Evolutionary conservation across 306 rosid species (phyloP).

Genomic region (Luffa aegyptiaca): DNA sequence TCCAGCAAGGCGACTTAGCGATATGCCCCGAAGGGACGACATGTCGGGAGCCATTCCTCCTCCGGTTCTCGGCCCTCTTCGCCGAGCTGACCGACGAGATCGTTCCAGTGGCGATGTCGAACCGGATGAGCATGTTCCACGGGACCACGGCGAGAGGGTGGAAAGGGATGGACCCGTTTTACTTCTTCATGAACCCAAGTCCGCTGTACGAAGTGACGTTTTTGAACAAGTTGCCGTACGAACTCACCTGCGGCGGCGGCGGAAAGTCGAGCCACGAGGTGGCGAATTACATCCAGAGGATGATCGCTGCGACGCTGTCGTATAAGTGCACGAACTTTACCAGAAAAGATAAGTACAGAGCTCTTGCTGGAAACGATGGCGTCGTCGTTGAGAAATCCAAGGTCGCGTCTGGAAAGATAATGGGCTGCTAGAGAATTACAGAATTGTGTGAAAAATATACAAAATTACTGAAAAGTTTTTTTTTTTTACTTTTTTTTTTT

Average conservation of each 20-base stretch:
- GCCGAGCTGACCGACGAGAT: slow-evolving; percentile 70
- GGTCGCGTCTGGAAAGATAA: slow-evolving; percentile 28
- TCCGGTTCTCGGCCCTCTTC: slow-evolving; percentile 62
- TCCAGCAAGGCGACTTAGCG: slow-evolving; percentile 63
- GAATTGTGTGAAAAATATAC: too few relatives aligned
- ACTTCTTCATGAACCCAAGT: slow-evolving; percentile 88
- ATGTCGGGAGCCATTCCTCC: slow-evolving; percentile 66
- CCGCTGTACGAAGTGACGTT: slow-evolving; percentile 72
- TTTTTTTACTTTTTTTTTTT: too few relatives aligned
- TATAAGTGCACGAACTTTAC: slow-evolving; percentile 77
- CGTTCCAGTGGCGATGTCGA: slow-evolving; percentile 82
- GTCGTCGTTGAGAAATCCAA: slow-evolving; percentile 32
- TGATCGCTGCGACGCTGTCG: slow-evolving; percentile 53
- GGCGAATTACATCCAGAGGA: slow-evolving; percentile 75
- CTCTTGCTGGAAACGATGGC: slow-evolving; percentile 90
- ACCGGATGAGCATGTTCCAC: slow-evolving; percentile 80
- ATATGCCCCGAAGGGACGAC: slow-evolving; percentile 87
- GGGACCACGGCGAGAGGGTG: slow-evolving; percentile 84
- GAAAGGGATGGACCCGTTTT: slow-evolving; percentile 91
- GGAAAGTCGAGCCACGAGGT: slow-evolving; percentile 75
- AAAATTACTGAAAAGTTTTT: too few relatives aligned
- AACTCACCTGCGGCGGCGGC: slow-evolving; percentile 36
- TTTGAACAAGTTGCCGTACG: slow-evolving; percentile 50
- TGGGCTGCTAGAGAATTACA: slow-evolving; percentile 39
- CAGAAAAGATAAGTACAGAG: slow-evolving; percentile 64